Conservation (phyloP, 768 basidiomycete species). For the Cyclocybe aegerita region DNA sequence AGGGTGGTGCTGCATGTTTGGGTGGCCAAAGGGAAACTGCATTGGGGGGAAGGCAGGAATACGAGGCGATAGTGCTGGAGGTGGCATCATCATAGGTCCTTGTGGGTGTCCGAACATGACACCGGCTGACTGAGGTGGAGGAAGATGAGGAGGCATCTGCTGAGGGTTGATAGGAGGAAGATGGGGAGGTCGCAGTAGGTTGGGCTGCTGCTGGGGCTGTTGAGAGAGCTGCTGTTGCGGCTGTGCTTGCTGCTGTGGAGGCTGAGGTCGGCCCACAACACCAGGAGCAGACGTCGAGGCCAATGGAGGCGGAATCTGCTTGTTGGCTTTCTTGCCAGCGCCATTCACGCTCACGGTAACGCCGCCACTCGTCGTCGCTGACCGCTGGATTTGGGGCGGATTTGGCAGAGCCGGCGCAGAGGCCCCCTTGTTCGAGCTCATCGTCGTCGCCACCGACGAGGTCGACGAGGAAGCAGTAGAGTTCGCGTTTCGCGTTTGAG, state of each 20-base stretch:
- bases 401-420: constrained; percentile 45
- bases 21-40: constrained; percentile 51
- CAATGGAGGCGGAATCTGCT: constrained; percentile 19
- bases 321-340: constrained; percentile 41
- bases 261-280: constrained; percentile 34
- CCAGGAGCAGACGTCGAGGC: constrained; percentile 14
- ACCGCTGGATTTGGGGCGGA: constrained; percentile 36
- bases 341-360: constrained; percentile 49
- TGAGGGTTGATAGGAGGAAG: constrained; percentile 44
- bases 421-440: constrained; percentile 23
- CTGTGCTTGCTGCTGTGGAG: constrained; percentile 30
- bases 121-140: constrained; percentile 39
- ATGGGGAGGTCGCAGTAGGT: constrained; percentile 43
- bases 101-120: constrained; percentile 43
- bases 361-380: constrained; percentile 30
- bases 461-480: constrained; percentile 45
- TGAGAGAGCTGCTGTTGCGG: constrained; percentile 21
- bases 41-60: constrained; percentile 47
- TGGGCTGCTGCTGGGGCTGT: constrained; percentile 31
- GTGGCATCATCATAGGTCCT: constrained; percentile 31
- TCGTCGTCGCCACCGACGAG: constrained; percentile 16
- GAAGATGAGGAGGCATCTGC: constrained; percentile 40
- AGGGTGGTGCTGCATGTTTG: constrained; percentile 41
- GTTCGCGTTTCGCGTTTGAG: constrained; percentile 40
- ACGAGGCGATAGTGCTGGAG: constrained; percentile 56